Base-by-base conservation (phyloP, 495 filamentous ascomycete genomes). In the Trichocladium uniseriatum region DNA sequence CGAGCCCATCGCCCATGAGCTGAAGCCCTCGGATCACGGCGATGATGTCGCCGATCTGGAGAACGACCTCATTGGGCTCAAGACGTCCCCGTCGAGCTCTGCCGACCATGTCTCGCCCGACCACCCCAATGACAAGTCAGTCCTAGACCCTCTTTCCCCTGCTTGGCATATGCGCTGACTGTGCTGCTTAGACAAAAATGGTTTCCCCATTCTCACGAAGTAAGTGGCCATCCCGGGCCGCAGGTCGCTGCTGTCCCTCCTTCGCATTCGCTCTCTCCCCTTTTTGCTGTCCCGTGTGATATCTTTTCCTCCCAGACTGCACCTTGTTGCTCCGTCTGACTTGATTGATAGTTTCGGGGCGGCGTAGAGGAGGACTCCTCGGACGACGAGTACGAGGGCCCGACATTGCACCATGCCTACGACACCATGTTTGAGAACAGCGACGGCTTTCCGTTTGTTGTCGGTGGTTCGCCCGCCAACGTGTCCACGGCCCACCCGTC, bases 401-500 rank as follows among this genome's bases (percentile, higher is more conserved):
- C 65, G 37, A 74, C 67, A 42, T 77, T 71, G 53, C 73, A 77
- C 51, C 63, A 73, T 57, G 74, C 74, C 35, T 79, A 71, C 54
- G 75, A 79, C 49, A 66, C 61, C 38, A 76, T 78, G 69, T 77
- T 73, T 43, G 66, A 67, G 13, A 70, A 71, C 48, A 61, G 64
- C 41, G 71, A 78, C 56, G 72, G 74, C 45, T 84, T 80, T 53
- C 72, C 80, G 16, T 83, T 84, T 58, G 65, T 74, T 32, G 72
- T 79, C 21, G 79, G 76, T 39, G 72, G 62, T 21, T 61, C 58
- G 47, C 59, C 58, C 54, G 66, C 61, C 60, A 77, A 56, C 57
- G 74, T 76, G 39, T 71, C 71, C 6, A 57, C 59, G 37, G 59
- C 80, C n/a, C 85, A 91, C 66, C 85, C 85, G 1, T 61, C 64